phyloP scores from a whole-genome alignment of 192 early-diverging fungal genomes.

The Borealophlyctis nickersoniae region DNA sequence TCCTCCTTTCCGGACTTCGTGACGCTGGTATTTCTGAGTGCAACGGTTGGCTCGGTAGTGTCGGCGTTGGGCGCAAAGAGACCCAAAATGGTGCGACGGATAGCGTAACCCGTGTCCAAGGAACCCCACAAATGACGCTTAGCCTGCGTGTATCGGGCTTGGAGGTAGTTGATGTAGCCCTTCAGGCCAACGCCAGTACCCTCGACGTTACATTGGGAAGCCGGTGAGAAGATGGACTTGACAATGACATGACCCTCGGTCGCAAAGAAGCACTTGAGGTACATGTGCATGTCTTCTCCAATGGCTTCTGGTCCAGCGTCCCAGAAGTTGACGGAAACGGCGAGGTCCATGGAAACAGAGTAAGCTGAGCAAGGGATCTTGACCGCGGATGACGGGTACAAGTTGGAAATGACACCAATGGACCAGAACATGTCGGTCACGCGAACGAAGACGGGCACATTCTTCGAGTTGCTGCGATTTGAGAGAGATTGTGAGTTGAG shows the following conservation, averaged over 20 bases:
- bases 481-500: background rate
- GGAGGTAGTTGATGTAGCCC: conserved; percentile 51
- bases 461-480: conserved; percentile 54
- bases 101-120: conserved; percentile 63
- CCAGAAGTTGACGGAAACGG: conserved; percentile 70
- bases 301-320: conserved; percentile 74
- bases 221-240: conserved; percentile 69
- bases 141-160: conserved; percentile 66
- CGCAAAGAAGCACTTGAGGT: conserved; percentile 74
- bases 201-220: conserved; percentile 58
- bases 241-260: conserved; percentile 64
- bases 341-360: conserved; percentile 70
- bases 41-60: conserved; percentile 23
- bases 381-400: conserved; percentile 59
- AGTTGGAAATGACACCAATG: conserved; percentile 69
- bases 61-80: conserved; percentile 31
- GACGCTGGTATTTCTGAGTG: conserved; percentile 18
- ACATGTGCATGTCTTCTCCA: conserved; percentile 83
- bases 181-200: conserved; percentile 50
- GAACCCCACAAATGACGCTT: conserved; percentile 72
- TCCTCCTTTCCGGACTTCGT: conserved; percentile 36
- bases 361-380: conserved; percentile 76
- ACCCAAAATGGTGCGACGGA: conserved; percentile 37
- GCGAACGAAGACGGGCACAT: conserved; percentile 70
- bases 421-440: conserved; percentile 75